Percentiles rank a stretch among this genome's conserved stretches.
Evolutionary conservation across 163 green algal genomes (phyloP).

Genomic region (Chlorella variabilis): DNA sequence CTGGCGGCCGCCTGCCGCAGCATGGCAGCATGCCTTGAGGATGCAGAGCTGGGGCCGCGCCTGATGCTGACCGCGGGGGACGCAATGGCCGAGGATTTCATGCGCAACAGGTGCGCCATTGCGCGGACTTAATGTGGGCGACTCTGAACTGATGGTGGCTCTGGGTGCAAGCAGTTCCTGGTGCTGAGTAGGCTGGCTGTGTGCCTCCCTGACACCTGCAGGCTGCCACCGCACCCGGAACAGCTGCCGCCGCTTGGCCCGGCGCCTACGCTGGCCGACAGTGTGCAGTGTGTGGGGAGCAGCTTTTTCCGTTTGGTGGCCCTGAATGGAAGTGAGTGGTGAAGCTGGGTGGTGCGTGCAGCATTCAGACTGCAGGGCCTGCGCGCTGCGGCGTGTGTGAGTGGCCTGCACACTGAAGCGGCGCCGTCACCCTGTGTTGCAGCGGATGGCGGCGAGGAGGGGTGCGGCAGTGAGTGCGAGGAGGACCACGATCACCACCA

Average conservation of each 20-base stretch:
- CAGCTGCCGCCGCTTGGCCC: constrained; percentile 49
- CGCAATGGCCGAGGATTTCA: constrained; percentile 64
- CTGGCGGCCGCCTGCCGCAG: constrained; percentile 30
- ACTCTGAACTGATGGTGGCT: background rate
- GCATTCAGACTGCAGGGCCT: background rate
- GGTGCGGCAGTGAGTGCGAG: constrained; percentile 14
- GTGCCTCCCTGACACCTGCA: constrained; percentile 23
- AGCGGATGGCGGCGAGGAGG: background rate
- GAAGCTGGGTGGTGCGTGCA: background rate
- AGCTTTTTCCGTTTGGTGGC: constrained; percentile 37
- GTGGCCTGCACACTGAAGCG: background rate
- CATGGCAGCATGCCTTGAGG: constrained; percentile 31
- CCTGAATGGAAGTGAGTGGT: constrained; percentile 12
- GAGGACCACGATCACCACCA: constrained; percentile 9
- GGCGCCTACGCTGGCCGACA: constrained; percentile 8
- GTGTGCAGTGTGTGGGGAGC: constrained; percentile 30
- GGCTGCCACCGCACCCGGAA: constrained; percentile 68
- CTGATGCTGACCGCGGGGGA: constrained; percentile 54
- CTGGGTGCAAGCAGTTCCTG: background rate
- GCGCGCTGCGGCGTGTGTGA: background rate
- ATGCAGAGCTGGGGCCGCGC: constrained; percentile 15
- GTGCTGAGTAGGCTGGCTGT: background rate
- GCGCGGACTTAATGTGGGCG: background rate
- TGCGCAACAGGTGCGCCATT: constrained; percentile 30
- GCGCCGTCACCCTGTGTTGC: background rate